These are phyloP conservation scores for Colletotrichum caudatum DNA, from an alignment of 2,329 filamentous ascomycete species.

Conservation along the genomic window DNA sequence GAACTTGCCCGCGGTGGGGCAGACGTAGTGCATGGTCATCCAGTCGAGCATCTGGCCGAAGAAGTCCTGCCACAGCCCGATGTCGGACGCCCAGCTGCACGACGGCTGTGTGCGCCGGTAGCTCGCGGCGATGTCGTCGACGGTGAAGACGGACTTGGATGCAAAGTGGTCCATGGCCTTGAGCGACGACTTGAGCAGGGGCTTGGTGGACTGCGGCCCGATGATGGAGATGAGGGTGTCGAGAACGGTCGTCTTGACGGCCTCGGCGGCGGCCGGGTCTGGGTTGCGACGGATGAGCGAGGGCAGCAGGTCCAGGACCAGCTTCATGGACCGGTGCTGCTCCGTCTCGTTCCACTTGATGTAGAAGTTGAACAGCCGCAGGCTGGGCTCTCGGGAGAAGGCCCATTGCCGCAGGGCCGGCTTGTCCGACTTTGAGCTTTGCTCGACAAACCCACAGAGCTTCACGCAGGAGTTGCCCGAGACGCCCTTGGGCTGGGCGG, in stretches of 20 bases:
- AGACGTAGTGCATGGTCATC: slow-evolving; percentile 69
- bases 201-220: slow-evolving; percentile 69
- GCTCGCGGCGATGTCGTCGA: slow-evolving; percentile 58
- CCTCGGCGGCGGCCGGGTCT: slow-evolving; percentile 50
- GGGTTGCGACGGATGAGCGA: slow-evolving; percentile 65
- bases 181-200: slow-evolving; percentile 77
- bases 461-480: slow-evolving; percentile 70
- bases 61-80: slow-evolving; percentile 62
- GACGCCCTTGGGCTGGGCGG: slow-evolving; percentile 65
- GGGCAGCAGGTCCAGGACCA: slow-evolving; percentile 70
- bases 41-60: slow-evolving; percentile 64
- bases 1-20: slow-evolving; percentile 71
- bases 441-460: slow-evolving; percentile 72
- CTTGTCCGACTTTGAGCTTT: slow-evolving; percentile 64
- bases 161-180: slow-evolving; percentile 76
- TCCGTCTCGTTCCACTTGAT: slow-evolving; percentile 76
- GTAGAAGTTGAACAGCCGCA: slow-evolving; percentile 70
- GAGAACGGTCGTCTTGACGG: slow-evolving; percentile 61
- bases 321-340: slow-evolving; percentile 72
- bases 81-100: slow-evolving; percentile 44
- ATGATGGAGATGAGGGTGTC: slow-evolving; percentile 69
- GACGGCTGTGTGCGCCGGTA: slow-evolving; percentile 53
- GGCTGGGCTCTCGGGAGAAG: slow-evolving; percentile 61
- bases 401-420: slow-evolving; percentile 60
- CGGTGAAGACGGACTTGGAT: slow-evolving; percentile 67